These are phyloP conservation scores for Zymoseptoria crescenta DNA, from an alignment of 2,329 filamentous ascomycete species.

Conservation along the genomic window DNA sequence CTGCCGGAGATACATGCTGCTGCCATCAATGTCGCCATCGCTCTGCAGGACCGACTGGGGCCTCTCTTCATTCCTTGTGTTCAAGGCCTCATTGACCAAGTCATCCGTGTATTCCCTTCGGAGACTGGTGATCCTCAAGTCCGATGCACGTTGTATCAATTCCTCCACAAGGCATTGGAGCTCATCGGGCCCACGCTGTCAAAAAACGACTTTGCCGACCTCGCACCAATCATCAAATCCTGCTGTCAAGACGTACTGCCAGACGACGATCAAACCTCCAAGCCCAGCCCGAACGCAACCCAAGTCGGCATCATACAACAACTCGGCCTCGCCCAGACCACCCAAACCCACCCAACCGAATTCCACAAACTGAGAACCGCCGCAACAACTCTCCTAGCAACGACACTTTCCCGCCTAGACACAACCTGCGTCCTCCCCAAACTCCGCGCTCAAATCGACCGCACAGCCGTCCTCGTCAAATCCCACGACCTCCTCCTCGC, in stretches of 20 bases:
- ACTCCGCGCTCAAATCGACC: constrained; percentile 67
- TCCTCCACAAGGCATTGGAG: constrained; percentile 51
- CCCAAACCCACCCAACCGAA: constrained; percentile 18
- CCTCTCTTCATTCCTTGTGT: constrained; percentile 51
- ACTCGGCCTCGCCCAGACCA: constrained; percentile 10
- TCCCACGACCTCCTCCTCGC: constrained; percentile 68
- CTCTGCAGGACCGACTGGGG: constrained; percentile 52
- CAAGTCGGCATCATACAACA: constrained; percentile 15
- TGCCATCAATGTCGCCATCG: constrained; percentile 54
- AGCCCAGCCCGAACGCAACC: constrained; percentile 2
- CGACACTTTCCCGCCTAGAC: constrained; percentile 51
- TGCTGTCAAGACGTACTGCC: constrained; percentile 70
- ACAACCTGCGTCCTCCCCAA: constrained; percentile 62
- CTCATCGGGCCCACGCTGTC: constrained; percentile 58
- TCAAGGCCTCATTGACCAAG: constrained; percentile 61
- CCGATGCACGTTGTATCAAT: constrained; percentile 53
- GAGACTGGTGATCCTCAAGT: constrained; percentile 46
- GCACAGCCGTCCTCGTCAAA: constrained; percentile 65
- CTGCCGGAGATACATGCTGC: constrained; percentile 69
- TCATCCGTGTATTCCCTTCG: constrained; percentile 59
- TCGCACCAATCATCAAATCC: constrained; percentile 54
- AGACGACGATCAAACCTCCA: constrained; percentile 23
- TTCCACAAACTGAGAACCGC: constrained; percentile 46
- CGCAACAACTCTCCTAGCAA: constrained; percentile 55
- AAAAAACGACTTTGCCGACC: constrained; percentile 56